Evolutionary conservation across 345 rosid genomes (phyloP), one percentile per base, ranked within the genome.

Genomic region (Linum lewisii): DNA sequence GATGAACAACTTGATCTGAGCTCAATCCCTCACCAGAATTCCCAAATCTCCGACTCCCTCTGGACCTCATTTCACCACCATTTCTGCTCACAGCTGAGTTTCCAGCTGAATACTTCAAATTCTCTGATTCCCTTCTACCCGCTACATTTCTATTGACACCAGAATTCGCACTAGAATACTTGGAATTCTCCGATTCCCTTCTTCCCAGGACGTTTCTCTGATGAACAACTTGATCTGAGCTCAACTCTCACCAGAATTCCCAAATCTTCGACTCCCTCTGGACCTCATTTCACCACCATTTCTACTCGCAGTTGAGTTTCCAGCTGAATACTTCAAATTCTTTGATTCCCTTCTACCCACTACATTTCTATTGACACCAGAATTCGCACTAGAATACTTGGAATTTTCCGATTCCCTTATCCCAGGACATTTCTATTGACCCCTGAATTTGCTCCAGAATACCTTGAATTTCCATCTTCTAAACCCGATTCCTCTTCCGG

Each of bases 171-270:
- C 34, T 29, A 29, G 34, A 29, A 29, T 29, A 29, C 34, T 29
- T 29, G 7, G 7, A 29, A 29, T 29, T 19, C 36, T 16, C 59
- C 59, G 25, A 24, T 15, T 24, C 59, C 37, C 24, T 23, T 55
- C 36, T 19, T 15, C 59, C n/a, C n/a, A n/a, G n/a, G n/a, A n/a
- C n/a, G 49, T 56, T 77, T 44, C 62, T 64, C 45, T 63, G 62
- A 59, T 51, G 54, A 38, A 55, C 67, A 51, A 50, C 52, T 37
- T 21, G 36, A 44, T 25, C 59, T 6, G 67, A 58, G 19, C 42
- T 59, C 21, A 58, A 20, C 25, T 45, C 24, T 55, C 50, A 4
- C 34, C 34, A 37, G 24, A 50, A 55, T 53, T 23, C 66, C 52
- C 21, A 23, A 52, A 22, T 45, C 38, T 51, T 23, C 60, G 18